phyloP scores from a whole-genome alignment of 1,139 yeast genomes.

The Pichia sorboxylosa region DNA sequence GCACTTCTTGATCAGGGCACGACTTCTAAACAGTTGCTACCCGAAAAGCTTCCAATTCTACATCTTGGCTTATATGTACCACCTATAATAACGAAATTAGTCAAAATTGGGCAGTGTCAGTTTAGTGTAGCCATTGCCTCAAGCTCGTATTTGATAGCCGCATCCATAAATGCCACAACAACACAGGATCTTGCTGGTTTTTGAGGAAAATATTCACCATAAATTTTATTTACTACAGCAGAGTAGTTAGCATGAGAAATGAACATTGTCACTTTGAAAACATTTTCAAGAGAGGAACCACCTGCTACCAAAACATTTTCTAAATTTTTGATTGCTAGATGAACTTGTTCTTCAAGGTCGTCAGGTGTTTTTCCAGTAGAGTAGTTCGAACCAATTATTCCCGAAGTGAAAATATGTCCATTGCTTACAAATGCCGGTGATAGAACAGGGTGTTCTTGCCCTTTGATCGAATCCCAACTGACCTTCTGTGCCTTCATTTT shows the following conservation, averaged over 20 bases:
- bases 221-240: constrained; percentile 27
- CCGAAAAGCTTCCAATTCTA: no score
- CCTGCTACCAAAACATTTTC: constrained; percentile 32
- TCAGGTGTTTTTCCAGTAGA: constrained; percentile 29
- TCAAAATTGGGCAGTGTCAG: no score
- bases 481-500: no score
- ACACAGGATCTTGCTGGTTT: constrained; percentile 34
- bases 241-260: constrained; percentile 28
- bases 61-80: no score
- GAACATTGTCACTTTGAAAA: constrained; percentile 31
- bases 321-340: constrained; percentile 32
- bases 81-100: no score
- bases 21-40: no score
- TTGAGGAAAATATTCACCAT: constrained; percentile 27
- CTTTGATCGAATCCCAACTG: no score
- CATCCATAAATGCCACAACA: constrained; percentile 25
- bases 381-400: constrained; percentile 31
- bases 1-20: no score
- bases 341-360: constrained; percentile 33
- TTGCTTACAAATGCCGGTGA: no score
- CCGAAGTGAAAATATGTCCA: constrained; percentile 25
- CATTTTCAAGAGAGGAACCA: constrained; percentile 27
- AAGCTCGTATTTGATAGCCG: no score
- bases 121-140: no score
- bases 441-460: no score